phyloP scores from a whole-genome alignment of 73 alveolate species.

The Paramecium sexaurelia region DNA sequence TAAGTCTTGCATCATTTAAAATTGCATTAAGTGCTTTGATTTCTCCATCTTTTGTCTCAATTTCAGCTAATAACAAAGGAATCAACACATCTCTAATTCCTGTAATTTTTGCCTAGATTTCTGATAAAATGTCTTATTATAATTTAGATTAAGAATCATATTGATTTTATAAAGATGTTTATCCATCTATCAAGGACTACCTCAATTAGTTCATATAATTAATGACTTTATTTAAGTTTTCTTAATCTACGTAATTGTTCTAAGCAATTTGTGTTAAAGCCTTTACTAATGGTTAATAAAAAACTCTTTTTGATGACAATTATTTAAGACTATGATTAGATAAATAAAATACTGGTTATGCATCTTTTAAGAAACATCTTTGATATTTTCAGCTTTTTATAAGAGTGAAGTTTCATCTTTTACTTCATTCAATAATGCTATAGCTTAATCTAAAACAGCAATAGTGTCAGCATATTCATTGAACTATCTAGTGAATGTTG shows the following conservation, averaged over 20 bases:
- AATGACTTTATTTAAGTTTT: conserved; percentile 42
- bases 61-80: neutral
- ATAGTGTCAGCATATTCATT: conserved; percentile 47
- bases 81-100: neutral
- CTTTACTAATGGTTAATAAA: conserved; percentile 50
- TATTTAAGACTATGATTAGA: neutral
- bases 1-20: conserved; percentile 7
- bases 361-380: neutral
- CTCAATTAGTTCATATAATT: conserved; percentile 8
- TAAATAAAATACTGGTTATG: neutral
- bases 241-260: conserved; percentile 45
- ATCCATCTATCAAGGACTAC: conserved; percentile 24
- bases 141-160: neutral
- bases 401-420: conserved; percentile 26
- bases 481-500: neutral
- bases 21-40: conserved; percentile 1
- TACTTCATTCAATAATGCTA: conserved; percentile 19
- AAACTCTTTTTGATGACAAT: conserved; percentile 10
- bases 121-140: conserved; percentile 6
- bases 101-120: neutral
- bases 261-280: neutral
- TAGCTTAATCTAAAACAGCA: conserved; percentile 37
- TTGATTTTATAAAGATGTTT: conserved; percentile 26
- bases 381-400: neutral
- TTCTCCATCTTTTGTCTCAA: conserved; percentile 54